Conservation (phyloP, 192 early-diverging fungal genomes). For the Phlyctochytrium planicorne region DNA sequence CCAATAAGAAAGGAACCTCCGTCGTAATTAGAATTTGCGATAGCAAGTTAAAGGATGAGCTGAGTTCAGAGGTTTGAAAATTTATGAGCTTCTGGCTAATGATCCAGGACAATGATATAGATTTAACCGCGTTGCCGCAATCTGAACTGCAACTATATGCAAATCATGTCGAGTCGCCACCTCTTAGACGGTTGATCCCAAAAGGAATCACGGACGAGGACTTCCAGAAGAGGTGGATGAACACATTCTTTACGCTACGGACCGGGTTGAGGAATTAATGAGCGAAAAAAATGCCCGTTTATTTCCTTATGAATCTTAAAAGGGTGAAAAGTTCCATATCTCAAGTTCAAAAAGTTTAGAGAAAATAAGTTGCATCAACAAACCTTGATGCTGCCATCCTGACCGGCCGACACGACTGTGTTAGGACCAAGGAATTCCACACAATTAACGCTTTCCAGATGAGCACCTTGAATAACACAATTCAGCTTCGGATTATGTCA, state of each 20-base stretch:
- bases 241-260: too few relatives aligned
- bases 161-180: background rate
- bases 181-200: background rate
- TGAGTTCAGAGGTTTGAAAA: background rate
- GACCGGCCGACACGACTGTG: constrained; percentile 72
- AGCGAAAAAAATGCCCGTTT: too few relatives aligned
- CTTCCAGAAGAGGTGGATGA: too few relatives aligned
- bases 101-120: background rate
- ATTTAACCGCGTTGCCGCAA: background rate
- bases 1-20: background rate
- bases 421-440: constrained; percentile 68
- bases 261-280: too few relatives aligned
- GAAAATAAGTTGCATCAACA: background rate
- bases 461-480: constrained; percentile 56
- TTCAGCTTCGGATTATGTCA: too few relatives aligned
- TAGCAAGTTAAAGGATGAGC: background rate
- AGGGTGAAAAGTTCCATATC: too few relatives aligned
- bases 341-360: too few relatives aligned
- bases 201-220: background rate
- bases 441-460: constrained; percentile 74
- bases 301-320: too few relatives aligned
- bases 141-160: background rate
- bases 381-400: constrained; percentile 78
- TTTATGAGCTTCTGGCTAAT: background rate
- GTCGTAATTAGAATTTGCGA: background rate